Conservation (phyloP, 2,329 filamentous ascomycete genomes). For the Fusarium sp. region DNA sequence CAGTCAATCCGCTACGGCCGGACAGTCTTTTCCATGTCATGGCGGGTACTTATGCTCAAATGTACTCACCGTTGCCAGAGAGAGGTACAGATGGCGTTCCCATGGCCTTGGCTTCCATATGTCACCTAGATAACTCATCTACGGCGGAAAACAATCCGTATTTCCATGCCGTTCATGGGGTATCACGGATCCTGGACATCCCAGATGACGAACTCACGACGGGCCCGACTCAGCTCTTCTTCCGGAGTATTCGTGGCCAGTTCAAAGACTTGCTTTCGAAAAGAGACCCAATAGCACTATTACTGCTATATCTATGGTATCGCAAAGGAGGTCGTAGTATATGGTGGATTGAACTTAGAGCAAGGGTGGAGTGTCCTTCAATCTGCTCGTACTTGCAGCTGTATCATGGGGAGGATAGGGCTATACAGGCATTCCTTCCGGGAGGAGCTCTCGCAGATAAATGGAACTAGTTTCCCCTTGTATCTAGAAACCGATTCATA, state of each 20-base stretch:
- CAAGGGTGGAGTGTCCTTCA: constrained; percentile 56
- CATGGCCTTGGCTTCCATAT: constrained; percentile 38
- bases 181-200: constrained; percentile 49
- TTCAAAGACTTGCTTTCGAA: constrained; percentile 50
- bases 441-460: constrained; percentile 48
- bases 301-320: constrained; percentile 59
- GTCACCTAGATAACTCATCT: constrained; percentile 46
- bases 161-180: constrained; percentile 52
- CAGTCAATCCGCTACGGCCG: constrained; percentile 50
- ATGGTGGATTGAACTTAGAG: constrained; percentile 59
- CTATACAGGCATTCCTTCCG: constrained; percentile 49
- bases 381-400: constrained; percentile 53
- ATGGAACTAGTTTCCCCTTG: not conserved
- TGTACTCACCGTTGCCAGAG: constrained; percentile 51
- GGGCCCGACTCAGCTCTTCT: constrained; percentile 52
- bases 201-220: constrained; percentile 47
- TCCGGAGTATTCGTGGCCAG: constrained; percentile 46
- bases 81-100: constrained; percentile 45
- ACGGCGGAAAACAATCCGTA: constrained; percentile 53
- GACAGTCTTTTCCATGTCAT: constrained; percentile 53
- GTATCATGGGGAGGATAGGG: constrained; percentile 44
- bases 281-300: constrained; percentile 54
- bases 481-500: not conserved
- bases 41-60: constrained; percentile 50
- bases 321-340: constrained; percentile 53